Conservation (phyloP, 2,329 filamentous ascomycete species). For the Epichloe sylvatica region DNA sequence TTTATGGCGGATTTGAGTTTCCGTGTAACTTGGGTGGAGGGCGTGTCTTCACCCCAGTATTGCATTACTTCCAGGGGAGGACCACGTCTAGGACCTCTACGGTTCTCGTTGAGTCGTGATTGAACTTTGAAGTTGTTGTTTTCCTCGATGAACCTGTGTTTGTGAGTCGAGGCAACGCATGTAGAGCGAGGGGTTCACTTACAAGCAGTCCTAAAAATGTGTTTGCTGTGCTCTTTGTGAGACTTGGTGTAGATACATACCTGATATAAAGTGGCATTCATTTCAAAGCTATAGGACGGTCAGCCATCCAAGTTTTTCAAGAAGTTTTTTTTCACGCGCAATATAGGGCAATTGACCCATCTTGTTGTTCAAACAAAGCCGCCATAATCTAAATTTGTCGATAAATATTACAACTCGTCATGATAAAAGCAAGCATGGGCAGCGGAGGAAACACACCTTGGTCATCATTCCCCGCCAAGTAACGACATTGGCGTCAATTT, state of each 20-base stretch:
- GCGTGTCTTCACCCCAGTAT: conserved; percentile 58
- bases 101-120: conserved; percentile 41
- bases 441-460: conserved; percentile 44
- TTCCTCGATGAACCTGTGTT: conserved; percentile 74
- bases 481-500: conserved; percentile 63
- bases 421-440: background rate
- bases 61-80: conserved; percentile 70
- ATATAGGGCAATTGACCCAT: conserved; percentile 39
- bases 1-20: background rate
- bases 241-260: conserved; percentile 34
- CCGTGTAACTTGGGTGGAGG: background rate
- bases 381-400: conserved; percentile 56
- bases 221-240: conserved; percentile 8
- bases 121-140: conserved; percentile 60
- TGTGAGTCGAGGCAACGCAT: background rate
- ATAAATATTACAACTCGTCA: background rate
- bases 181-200: conserved; percentile 13
- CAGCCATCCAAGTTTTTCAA: background rate
- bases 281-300: conserved; percentile 47
- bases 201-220: conserved; percentile 37
- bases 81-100: conserved; percentile 20
- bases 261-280: conserved; percentile 88
- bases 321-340: too few species aligned
- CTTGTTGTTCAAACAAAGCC: conserved; percentile 65
- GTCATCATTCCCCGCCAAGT: conserved; percentile 99